These are phyloP conservation scores for Podaxis pistillaris DNA, from an alignment of 768 basidiomycete genomes.

Conservation along the genomic window DNA sequence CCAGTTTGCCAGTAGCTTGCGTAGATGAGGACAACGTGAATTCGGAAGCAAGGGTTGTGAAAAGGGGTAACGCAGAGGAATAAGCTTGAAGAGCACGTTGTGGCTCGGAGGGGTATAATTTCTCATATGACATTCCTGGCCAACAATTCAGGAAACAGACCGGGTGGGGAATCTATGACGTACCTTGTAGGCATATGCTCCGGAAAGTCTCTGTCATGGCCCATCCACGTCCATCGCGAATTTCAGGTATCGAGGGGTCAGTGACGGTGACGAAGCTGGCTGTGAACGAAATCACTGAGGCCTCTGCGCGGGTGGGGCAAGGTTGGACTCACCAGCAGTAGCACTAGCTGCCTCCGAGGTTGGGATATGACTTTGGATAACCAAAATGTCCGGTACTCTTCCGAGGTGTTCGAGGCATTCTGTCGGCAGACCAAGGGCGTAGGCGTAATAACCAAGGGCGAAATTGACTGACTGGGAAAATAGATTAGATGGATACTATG, in stretches of 20 bases:
- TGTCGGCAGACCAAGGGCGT: conserved; percentile 65
- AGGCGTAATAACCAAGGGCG: conserved; percentile 76
- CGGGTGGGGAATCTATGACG: conserved; percentile 17
- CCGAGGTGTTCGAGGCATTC: conserved; percentile 62
- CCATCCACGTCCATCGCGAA: conserved; percentile 73
- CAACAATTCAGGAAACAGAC: conserved; percentile 2
- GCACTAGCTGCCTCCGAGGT: conserved; percentile 39
- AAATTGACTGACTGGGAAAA: conserved; percentile 58
- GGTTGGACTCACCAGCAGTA: conserved; percentile 24
- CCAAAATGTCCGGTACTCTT: conserved; percentile 52
- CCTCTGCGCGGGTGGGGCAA: conserved; percentile 28
- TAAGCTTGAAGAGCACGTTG: conserved; percentile 58
- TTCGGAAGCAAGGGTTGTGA: conserved; percentile 47
- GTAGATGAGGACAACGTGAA: conserved; percentile 34
- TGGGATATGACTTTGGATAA: conserved; percentile 55
- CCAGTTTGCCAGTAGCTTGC: conserved; percentile 33
- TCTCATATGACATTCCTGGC: conserved; percentile 77
- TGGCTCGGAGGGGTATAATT: conserved; percentile 45
- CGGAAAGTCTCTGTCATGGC: conserved; percentile 70
- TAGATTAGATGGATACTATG: conserved; percentile 12
- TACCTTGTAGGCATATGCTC: conserved; percentile 78
- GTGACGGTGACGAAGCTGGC: conserved; percentile 47
- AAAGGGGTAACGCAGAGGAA: conserved; percentile 49
- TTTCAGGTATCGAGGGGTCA: conserved; percentile 45
- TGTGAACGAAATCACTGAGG: conserved; percentile 48